Conservation (phyloP, 371 early-diverging fungal species). For the Smittium culicis region DNA sequence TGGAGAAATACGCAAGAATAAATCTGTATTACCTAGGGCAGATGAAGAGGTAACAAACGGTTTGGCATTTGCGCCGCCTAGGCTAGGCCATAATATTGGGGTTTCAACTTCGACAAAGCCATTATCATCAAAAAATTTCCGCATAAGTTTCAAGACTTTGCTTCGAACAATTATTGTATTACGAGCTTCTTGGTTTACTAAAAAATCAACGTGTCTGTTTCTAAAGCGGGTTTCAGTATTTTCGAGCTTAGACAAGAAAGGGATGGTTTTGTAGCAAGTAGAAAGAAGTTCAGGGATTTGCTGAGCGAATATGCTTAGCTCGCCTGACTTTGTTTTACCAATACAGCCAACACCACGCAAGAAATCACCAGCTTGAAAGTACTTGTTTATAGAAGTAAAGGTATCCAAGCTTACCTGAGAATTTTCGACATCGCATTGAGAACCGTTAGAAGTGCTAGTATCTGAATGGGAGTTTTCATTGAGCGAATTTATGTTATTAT, state of each 20-base stretch:
- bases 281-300: conserved; percentile 46
- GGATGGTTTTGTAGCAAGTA: conserved; percentile 79
- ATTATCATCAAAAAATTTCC: conserved; percentile 58
- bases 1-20: conserved; percentile 86
- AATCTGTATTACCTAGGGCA: conserved; percentile 53
- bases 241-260: conserved; percentile 45
- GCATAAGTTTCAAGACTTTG: conserved; percentile 56
- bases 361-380: conserved; percentile 49
- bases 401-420: conserved; percentile 18
- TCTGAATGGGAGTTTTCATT: neutral
- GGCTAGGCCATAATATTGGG: conserved; percentile 71
- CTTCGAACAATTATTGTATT: conserved; percentile 40
- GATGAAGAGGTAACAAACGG: conserved; percentile 83
- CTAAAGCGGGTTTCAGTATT: conserved; percentile 75
- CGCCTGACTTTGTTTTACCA: conserved; percentile 71
- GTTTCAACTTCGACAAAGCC: conserved; percentile 95
- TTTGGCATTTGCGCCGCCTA: conserved; percentile 91
- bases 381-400: conserved; percentile 34
- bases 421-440: neutral
- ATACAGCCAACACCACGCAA: conserved; percentile 41
- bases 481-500: neutral
- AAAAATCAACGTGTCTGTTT: conserved; percentile 73
- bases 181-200: conserved; percentile 59
- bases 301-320: conserved; percentile 58
- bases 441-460: neutral